Base-by-base conservation (phyloP, 768 basidiomycete species). In the Dendrothele bispora region DNA sequence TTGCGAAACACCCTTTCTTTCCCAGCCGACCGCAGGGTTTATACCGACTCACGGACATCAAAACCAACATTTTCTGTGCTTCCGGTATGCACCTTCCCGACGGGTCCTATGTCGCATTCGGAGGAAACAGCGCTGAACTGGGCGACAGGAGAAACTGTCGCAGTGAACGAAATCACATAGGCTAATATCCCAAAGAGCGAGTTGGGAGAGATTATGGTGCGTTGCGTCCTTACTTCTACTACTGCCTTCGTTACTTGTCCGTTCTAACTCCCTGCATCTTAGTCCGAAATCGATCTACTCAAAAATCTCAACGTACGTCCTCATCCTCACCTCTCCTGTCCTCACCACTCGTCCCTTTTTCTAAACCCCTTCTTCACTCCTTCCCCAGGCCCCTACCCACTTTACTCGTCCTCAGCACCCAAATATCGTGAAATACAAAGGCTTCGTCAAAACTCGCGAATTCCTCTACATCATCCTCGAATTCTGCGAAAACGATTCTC, bases 381-480 rank as follows among this genome's bases (percentile, higher is more conserved):
- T 28, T 48, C 28, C 26, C 30, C n/a, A n/a, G n/a, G n/a, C n/a
- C n/a, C 27, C 43, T 51, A 37, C 42, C 29, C 22, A 26, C 46
- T n/a, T n/a, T n/a, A n/a, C n/a, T n/a, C 29, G 21, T 26, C 46
- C 48, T 32, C 28, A 95, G 94, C 93, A 98, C 63, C 76, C 86
- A 35, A 98, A 98, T 64, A 98, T 99, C 62, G 97, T 98, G 62
- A 95, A 99, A 69, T 99, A 99, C 73, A 95, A 95, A 61, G 97
- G 97, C 11, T 98, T 95, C 59, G 91, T 93, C 63, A 93, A 94
- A 71, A 95, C 93, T 43, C 83, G 85, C 46, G 91, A 97, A 59
- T 93, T 85, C 65, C 75, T 99, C 50, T 95, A 95, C 67, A 99
- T 99, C 67, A 92, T 99, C 57, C 79, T 99, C 39, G 97, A 98